phyloP scores from a whole-genome alignment of 768 basidiomycete genomes.

The Mycena venus region DNA sequence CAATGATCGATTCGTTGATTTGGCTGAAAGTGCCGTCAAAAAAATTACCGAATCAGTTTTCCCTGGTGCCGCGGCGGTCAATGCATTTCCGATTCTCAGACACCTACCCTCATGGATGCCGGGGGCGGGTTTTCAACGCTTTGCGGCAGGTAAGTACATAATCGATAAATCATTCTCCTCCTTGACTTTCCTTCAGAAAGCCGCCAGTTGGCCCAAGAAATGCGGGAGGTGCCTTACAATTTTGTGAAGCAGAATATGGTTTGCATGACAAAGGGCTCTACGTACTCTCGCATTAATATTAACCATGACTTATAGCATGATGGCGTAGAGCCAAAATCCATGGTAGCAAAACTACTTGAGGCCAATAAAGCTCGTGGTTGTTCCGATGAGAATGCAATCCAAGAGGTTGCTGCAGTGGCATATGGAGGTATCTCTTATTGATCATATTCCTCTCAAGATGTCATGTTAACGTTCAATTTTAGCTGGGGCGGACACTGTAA shows the following conservation, averaged over 20 bases:
- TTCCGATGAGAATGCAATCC: conserved; percentile 37
- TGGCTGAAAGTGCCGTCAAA: conserved; percentile 35
- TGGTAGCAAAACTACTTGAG: conserved; percentile 28
- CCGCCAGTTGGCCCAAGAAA: conserved; percentile 6
- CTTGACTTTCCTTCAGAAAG: conserved; percentile 7
- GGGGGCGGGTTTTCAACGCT: conserved; percentile 33
- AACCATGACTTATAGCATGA: neutral
- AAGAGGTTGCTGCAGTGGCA: conserved; percentile 44
- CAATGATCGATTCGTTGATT: conserved; percentile 40
- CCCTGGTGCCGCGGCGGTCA: conserved; percentile 41
- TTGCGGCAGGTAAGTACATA: conserved; percentile 25
- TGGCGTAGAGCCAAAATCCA: conserved; percentile 8
- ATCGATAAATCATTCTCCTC: neutral
- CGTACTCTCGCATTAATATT: neutral
- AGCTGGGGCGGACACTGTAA: conserved; percentile 38
- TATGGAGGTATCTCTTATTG: conserved; percentile 45
- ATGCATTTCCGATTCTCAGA: conserved; percentile 47
- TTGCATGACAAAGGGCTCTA: neutral
- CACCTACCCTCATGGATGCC: conserved; percentile 51
- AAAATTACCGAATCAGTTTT: conserved; percentile 27
- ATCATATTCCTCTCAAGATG: neutral
- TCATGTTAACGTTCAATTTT: conserved; percentile 30
- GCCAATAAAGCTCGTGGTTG: conserved; percentile 7
- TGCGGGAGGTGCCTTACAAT: conserved; percentile 20
- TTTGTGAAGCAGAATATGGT: conserved; percentile 28